Evolutionary conservation across 2,329 filamentous ascomycete genomes (phyloP).

Genomic region (Plenodomus biglobosus): DNA sequence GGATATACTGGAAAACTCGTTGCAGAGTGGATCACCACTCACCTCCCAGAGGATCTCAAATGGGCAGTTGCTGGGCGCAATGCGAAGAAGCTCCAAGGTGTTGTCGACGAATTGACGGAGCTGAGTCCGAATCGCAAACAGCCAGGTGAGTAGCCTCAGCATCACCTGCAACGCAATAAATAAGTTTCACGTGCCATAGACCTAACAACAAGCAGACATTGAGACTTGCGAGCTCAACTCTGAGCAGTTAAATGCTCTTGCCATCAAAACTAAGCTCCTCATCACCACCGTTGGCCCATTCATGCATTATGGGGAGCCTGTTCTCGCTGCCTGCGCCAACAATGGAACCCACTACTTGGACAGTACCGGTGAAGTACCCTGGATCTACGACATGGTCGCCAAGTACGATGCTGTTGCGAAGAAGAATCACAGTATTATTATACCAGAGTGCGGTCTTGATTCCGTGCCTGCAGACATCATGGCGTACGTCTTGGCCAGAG

Average conservation of each 20-base stretch:
- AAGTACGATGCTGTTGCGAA: constrained; percentile 64
- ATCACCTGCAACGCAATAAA: neutral
- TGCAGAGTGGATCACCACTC: constrained; percentile 71
- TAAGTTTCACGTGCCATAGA: constrained; percentile 1
- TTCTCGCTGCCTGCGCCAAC: constrained; percentile 65
- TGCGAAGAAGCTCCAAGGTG: constrained; percentile 67
- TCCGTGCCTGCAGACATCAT: constrained; percentile 63
- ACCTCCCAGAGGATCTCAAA: constrained; percentile 73
- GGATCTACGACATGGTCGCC: constrained; percentile 63
- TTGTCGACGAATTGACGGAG: constrained; percentile 67
- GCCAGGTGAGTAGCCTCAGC: constrained; percentile 59
- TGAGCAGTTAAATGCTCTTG: constrained; percentile 54
- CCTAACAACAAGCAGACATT: constrained; percentile 39
- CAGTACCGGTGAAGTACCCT: constrained; percentile 65
- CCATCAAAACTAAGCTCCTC: constrained; percentile 58
- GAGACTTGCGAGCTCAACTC: constrained; percentile 47
- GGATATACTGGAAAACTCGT: constrained; percentile 83
- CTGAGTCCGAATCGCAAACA: constrained; percentile 69
- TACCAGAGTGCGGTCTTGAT: constrained; percentile 63
- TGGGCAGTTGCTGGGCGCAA: constrained; percentile 90
- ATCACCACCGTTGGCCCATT: constrained; percentile 66
- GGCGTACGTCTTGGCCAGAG: constrained; percentile 55
- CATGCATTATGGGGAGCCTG: constrained; percentile 63
- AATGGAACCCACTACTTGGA: constrained; percentile 70
- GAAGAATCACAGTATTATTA: constrained; percentile 61